Base-by-base conservation (phyloP, 345 rosid species). In the Salix suchowensis region DNA sequence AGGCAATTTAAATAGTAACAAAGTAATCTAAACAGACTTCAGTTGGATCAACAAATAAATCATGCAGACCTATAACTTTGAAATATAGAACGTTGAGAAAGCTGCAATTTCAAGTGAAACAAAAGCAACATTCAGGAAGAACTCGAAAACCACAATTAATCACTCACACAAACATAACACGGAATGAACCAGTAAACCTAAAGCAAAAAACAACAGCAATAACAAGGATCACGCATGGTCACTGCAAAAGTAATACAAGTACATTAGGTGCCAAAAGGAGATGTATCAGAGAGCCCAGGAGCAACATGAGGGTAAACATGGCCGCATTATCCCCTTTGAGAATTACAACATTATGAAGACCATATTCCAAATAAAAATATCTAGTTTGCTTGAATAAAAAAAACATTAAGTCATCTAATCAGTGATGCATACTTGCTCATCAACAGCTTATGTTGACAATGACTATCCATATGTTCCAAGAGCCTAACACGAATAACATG, bases 191-290 rank as follows among this genome's bases (percentile, higher is more conserved):
- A 13, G 10, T 30, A 65, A 65, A 30, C 48, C 37, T 24, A 18
- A n/a, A 50, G 23, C 2, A 10, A 55, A 55, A 55, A 55, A 55
- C 13, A n/a, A 26, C 24, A 55, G 4, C 1, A 74, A 23, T 30
- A 68, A 2, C 68, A 76, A 78, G 52, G 46, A 68, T 34, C 54
- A 21, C 72, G 21, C 19, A 19, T 19, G 44, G 39, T 24, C 36
- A 30, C 50, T 16, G 2, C 23, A 16, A 61, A 68, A 65, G 60
- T 37, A 44, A 32, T 48, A 46, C 73, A 71, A 46, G 58, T 82
- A 92, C 98, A 97, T 96, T 96, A 65, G 99, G 98, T 76, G 98
- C 95, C 83, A 86, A 91, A 91, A 62, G 98, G 95, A 74, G 97
- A 91, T 37, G 97, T 86, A 79, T 96, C 99, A 28, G 96, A 84